These are phyloP conservation scores for Populus hybrid DNA, from an alignment of 441 rosid genomes.

Conservation along the genomic window DNA sequence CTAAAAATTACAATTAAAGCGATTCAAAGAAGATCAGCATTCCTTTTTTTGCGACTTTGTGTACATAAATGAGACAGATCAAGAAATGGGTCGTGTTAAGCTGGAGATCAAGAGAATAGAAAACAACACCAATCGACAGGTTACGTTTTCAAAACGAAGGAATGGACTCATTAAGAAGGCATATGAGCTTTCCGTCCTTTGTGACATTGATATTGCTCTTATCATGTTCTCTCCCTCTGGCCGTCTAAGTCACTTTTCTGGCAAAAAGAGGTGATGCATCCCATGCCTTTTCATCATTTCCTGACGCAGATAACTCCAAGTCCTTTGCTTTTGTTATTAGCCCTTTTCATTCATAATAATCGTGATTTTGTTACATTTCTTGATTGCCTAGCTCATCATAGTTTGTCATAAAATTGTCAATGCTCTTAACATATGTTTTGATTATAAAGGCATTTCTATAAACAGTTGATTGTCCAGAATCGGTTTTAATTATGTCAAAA, in stretches of 20 bases:
- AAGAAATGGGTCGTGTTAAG: constrained; percentile 46
- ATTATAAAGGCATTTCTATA: too few relatives aligned
- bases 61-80: constrained; percentile 2
- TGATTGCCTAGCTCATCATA: neutral
- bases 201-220: constrained; percentile 58
- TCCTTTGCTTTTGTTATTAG: too few relatives aligned
- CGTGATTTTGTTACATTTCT: neutral
- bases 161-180: constrained; percentile 89
- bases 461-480: neutral
- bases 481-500: neutral
- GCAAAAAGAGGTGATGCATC: constrained; percentile 34
- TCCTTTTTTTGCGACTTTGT: neutral
- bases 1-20: neutral
- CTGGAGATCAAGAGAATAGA: constrained; percentile 53
- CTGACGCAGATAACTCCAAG: neutral
- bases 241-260: constrained; percentile 46
- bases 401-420: too few relatives aligned
- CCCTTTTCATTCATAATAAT: too few relatives aligned
- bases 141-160: constrained; percentile 72
- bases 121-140: constrained; percentile 48
- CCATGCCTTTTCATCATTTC: neutral
- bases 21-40: neutral
- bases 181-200: constrained; percentile 58
- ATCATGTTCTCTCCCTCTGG: constrained; percentile 58
- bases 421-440: too few relatives aligned